Evolutionary conservation across 768 basidiomycete species (phyloP).

Genomic region (Kwoniella sp.): DNA sequence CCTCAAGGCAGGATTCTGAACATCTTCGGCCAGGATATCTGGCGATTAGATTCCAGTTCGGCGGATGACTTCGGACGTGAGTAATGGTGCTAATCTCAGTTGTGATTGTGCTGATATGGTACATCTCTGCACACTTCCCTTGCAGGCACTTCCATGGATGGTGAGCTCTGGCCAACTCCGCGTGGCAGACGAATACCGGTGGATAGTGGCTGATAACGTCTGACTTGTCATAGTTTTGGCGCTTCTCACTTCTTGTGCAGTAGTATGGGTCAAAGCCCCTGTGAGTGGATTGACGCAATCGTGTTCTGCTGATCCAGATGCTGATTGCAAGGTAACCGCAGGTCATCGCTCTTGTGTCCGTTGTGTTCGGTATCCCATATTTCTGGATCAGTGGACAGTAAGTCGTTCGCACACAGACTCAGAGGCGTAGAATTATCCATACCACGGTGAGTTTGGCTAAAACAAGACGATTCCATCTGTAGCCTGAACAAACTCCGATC

Average conservation of each 20-base stretch:
- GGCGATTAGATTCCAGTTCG: slow-evolving; percentile 35
- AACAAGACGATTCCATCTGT: slow-evolving; percentile 7
- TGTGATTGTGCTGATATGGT: no score
- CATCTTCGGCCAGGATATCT: slow-evolving; percentile 48
- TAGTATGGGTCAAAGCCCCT: slow-evolving; percentile 27
- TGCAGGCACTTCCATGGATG: slow-evolving; percentile 17
- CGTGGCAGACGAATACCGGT: not conserved
- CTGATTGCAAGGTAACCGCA: not conserved
- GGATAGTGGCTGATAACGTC: not conserved
- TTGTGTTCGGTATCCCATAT: slow-evolving; percentile 34
- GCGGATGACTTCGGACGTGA: slow-evolving; percentile 48
- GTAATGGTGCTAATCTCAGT: not conserved
- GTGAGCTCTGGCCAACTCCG: slow-evolving; percentile 2
- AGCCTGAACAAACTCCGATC: slow-evolving; percentile 42
- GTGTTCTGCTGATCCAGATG: not conserved
- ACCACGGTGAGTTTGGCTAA: no score
- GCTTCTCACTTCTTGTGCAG: slow-evolving; percentile 12
- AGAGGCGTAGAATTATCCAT: not conserved
- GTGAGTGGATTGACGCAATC: slow-evolving; percentile 11
- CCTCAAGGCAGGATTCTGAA: slow-evolving; percentile 50
- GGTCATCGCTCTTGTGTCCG: slow-evolving; percentile 25
- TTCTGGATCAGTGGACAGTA: slow-evolving; percentile 34
- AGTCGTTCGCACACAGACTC: slow-evolving; percentile 12
- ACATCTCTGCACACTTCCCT: not conserved
- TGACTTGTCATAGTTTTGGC: slow-evolving; percentile 12